Percentiles rank a stretch among this genome's conserved stretches.
These are phyloP conservation scores for Fraxinus sp. DNA, from an alignment of 305 asterid species.

Conservation along the genomic window DNA sequence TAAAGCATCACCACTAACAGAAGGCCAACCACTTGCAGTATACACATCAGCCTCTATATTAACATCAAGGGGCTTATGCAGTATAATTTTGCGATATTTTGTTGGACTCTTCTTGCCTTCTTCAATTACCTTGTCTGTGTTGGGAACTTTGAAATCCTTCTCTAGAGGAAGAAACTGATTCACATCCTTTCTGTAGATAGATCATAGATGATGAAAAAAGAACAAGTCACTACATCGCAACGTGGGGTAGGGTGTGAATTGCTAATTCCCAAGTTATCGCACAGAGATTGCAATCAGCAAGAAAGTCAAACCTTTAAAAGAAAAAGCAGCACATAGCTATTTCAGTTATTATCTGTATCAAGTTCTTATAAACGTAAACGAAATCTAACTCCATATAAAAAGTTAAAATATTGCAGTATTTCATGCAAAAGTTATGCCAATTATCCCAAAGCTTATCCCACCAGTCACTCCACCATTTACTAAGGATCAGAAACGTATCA, in stretches of 20 bases:
- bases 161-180: slow-evolving; percentile 60
- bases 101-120: slow-evolving; percentile 88
- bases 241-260: slow-evolving; percentile 15
- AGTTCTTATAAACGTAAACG: not conserved
- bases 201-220: slow-evolving; percentile 9
- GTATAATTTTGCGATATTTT: slow-evolving; percentile 63
- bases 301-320: not conserved
- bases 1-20: slow-evolving; percentile 80
- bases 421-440: not conserved
- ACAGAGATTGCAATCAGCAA: not conserved
- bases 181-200: slow-evolving; percentile 55
- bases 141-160: slow-evolving; percentile 77
- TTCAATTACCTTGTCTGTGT: slow-evolving; percentile 70
- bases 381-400: slow-evolving; percentile 5
- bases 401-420: not conserved
- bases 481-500: not conserved
- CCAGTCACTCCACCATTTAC: not conserved
- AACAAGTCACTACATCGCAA: slow-evolving; percentile 14
- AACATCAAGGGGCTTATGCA: slow-evolving; percentile 60
- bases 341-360: not conserved
- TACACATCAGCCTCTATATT: slow-evolving; percentile 57
- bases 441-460: slow-evolving; percentile 2
- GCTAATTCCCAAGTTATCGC: not conserved
- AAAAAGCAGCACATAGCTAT: not conserved
- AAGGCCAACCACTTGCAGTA: slow-evolving; percentile 98